These are phyloP conservation scores for Leccinum fibrillosum DNA, from an alignment of 768 basidiomycete species.

Conservation along the genomic window DNA sequence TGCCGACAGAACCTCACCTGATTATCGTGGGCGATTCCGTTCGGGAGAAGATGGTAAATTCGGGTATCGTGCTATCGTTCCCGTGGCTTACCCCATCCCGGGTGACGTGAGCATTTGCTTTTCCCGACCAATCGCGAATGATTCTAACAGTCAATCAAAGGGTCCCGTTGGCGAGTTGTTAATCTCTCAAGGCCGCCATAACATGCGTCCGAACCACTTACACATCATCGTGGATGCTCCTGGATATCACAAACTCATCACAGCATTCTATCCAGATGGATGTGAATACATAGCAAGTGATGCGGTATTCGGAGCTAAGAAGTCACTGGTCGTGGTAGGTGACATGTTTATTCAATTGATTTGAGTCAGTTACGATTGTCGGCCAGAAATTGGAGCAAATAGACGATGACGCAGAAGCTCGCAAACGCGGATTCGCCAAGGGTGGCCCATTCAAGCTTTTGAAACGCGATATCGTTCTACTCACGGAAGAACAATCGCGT, in stretches of 20 bases:
- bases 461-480: constrained; percentile 43
- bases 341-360: neutral
- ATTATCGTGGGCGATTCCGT: constrained; percentile 68
- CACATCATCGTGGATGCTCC: constrained; percentile 71
- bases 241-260: constrained; percentile 69
- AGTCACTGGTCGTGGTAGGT: constrained; percentile 71
- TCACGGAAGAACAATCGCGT: constrained; percentile 40
- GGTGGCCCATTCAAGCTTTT: constrained; percentile 48
- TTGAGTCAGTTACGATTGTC: neutral
- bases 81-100: constrained; percentile 70
- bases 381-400: constrained; percentile 51
- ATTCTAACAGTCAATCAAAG: constrained; percentile 27
- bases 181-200: constrained; percentile 56
- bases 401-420: constrained; percentile 50
- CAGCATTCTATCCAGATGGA: constrained; percentile 71
- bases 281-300: constrained; percentile 68
- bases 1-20: constrained; percentile 50
- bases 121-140: constrained; percentile 1
- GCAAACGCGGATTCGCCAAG: constrained; percentile 46
- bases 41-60: constrained; percentile 61
- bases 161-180: constrained; percentile 73
- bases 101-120: constrained; percentile 46
- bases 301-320: constrained; percentile 80
- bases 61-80: constrained; percentile 70
- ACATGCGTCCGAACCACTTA: constrained; percentile 76